These are phyloP conservation scores for Metarhizium guizhouense DNA, from an alignment of 2,329 filamentous ascomycete species.

Conservation along the genomic window DNA sequence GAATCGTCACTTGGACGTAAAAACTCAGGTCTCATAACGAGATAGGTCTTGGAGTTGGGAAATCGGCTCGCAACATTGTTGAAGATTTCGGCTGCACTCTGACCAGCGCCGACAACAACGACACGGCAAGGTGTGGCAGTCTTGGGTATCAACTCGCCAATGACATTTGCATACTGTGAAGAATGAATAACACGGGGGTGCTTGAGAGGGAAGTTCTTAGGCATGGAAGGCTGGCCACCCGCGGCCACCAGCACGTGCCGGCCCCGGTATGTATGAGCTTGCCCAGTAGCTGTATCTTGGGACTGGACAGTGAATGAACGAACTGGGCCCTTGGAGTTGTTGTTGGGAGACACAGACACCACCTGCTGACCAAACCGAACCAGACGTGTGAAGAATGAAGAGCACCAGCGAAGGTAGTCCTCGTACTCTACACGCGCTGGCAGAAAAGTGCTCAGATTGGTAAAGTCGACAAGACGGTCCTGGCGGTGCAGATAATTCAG, in stretches of 20 bases:
- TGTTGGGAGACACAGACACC: slow-evolving; percentile 55
- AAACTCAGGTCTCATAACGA: slow-evolving; percentile 77
- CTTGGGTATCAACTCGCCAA: slow-evolving; percentile 50
- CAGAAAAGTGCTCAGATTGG: slow-evolving; percentile 81
- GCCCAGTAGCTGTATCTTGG: slow-evolving; percentile 49
- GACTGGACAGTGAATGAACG: slow-evolving; percentile 61
- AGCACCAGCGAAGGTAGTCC: slow-evolving; percentile 92
- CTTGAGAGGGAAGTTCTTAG: slow-evolving; percentile 56
- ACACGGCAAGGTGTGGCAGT: slow-evolving; percentile 56
- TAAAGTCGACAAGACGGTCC: slow-evolving; percentile 77
- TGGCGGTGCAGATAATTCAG: slow-evolving; percentile 86
- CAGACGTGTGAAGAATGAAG: slow-evolving; percentile 62
- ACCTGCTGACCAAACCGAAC: slow-evolving; percentile 76
- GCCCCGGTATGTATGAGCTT: slow-evolving; percentile 41
- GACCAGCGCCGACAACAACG: slow-evolving; percentile 79
- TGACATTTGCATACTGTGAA: slow-evolving; percentile 67
- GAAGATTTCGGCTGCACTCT: slow-evolving; percentile 94
- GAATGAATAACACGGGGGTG: slow-evolving; percentile 77
- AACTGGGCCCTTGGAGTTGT: slow-evolving; percentile 32
- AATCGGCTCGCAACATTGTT: slow-evolving; percentile 77
- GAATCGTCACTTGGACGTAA: slow-evolving; percentile 90
- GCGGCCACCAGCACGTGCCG: slow-evolving; percentile 57
- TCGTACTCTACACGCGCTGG: slow-evolving; percentile 85
- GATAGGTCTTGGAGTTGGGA: slow-evolving; percentile 66
- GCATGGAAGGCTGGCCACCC: slow-evolving; percentile 59